phyloP scores from a whole-genome alignment of 371 early-diverging fungal genomes.

The Mortierella polycephala region DNA sequence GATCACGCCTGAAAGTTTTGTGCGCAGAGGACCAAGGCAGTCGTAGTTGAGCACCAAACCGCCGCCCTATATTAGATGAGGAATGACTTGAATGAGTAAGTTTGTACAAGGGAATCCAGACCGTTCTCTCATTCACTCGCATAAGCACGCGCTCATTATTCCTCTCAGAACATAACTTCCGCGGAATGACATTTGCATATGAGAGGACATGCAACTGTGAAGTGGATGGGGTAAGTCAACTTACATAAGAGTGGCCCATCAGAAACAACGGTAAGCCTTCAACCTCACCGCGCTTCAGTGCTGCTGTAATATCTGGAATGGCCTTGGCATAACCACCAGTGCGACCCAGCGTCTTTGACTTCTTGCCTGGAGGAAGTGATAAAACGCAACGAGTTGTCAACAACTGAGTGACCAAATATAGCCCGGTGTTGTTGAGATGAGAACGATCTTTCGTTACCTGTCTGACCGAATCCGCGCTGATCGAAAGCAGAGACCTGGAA shows the following conservation, averaged over 20 bases:
- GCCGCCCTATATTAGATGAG: slow-evolving; percentile 61
- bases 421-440: no score
- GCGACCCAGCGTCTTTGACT: slow-evolving; percentile 61
- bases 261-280: slow-evolving; percentile 64
- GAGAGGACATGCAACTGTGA: no score
- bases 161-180: no score
- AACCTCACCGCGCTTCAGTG: slow-evolving; percentile 56
- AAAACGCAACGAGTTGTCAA: no score
- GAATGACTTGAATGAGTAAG: neutral
- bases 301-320: slow-evolving; percentile 66
- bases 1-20: slow-evolving; percentile 63
- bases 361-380: slow-evolving; percentile 28
- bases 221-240: neutral
- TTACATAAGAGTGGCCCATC: slow-evolving; percentile 76
- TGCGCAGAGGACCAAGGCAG: slow-evolving; percentile 50
- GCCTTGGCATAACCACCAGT: slow-evolving; percentile 62
- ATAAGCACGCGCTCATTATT: no score
- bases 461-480: slow-evolving; percentile 75
- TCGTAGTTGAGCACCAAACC: slow-evolving; percentile 65
- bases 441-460: slow-evolving; percentile 10
- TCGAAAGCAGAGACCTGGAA: slow-evolving; percentile 70
- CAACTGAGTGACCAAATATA: no score
- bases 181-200: no score
- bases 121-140: no score
- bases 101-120: no score